phyloP scores from a whole-genome alignment of 352 stramenopile genomes.

The Aphanomyces euteiches region DNA sequence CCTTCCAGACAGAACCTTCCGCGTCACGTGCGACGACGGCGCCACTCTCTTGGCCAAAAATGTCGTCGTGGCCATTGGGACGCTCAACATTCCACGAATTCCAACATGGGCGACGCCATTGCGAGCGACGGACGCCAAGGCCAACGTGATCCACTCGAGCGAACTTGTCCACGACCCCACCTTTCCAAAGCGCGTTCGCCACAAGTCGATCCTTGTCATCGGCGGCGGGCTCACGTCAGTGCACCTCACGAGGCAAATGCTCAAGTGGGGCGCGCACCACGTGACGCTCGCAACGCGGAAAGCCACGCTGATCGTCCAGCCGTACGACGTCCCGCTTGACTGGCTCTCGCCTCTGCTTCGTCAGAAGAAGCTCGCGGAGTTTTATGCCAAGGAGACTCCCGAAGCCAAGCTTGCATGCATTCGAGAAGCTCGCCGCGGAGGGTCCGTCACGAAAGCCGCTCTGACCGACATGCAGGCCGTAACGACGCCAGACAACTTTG shows the following conservation, averaged over 20 bases:
- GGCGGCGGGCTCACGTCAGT: slow-evolving; percentile 27
- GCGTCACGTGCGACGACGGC: slow-evolving; percentile 16
- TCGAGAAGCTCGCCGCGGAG: slow-evolving; percentile 8
- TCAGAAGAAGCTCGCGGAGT: slow-evolving; percentile 26
- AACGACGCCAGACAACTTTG: slow-evolving; percentile 9
- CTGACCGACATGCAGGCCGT: slow-evolving; percentile 9
- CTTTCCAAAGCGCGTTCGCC: not conserved
- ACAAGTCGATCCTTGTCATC: slow-evolving; percentile 18
- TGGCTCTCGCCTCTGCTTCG: slow-evolving; percentile 26
- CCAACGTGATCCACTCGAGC: not conserved
- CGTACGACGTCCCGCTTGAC: slow-evolving; percentile 28
- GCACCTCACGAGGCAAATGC: slow-evolving; percentile 11
- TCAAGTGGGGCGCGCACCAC: slow-evolving; percentile 18
- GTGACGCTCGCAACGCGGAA: slow-evolving; percentile 21
- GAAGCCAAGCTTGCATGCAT: slow-evolving; percentile 8
- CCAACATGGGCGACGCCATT: slow-evolving; percentile 2
- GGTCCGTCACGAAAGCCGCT: slow-evolving; percentile 18
- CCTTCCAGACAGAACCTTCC: slow-evolving; percentile 1
- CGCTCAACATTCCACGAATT: slow-evolving; percentile 10
- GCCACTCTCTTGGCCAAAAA: not conserved
- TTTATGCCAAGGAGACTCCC: slow-evolving; percentile 9
- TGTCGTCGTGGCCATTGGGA: slow-evolving; percentile 27
- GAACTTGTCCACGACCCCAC: slow-evolving; percentile 1
- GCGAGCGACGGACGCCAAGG: not conserved
- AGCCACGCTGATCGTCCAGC: slow-evolving; percentile 7